Percentiles rank a stretch among this genome's conserved stretches.
phyloP scores from a whole-genome alignment of 805 yeast genomes.

The Allodekkera sacchari region DNA sequence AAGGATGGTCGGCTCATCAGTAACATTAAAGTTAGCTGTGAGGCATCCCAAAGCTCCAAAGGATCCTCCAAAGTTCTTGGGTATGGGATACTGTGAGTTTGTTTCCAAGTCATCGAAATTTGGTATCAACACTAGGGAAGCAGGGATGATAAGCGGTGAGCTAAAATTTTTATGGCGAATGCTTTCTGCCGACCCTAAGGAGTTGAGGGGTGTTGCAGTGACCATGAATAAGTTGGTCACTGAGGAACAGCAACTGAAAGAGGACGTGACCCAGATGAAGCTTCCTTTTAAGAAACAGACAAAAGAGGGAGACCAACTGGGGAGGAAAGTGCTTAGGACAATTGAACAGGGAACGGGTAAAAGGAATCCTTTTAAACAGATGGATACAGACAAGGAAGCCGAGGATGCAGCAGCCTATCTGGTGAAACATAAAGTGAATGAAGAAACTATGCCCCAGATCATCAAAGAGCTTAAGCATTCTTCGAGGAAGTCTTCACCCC shows the following conservation, averaged over 20 bases:
- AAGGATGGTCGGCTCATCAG: conserved; percentile 41
- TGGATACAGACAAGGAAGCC: neutral
- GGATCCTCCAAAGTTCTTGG: conserved; percentile 71
- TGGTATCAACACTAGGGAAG: conserved; percentile 52
- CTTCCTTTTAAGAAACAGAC: conserved; percentile 24
- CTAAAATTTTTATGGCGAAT: conserved; percentile 46
- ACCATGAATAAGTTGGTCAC: conserved; percentile 54
- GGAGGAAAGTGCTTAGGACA: neutral
- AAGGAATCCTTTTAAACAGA: neutral
- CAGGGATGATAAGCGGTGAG: conserved; percentile 55
- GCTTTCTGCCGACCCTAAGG: conserved; percentile 46
- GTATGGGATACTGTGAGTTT: conserved; percentile 75
- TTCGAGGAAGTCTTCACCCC: too few relatives aligned
- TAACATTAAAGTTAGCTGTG: conserved; percentile 58
- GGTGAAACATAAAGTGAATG: neutral
- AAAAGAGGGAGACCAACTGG: conserved; percentile 4
- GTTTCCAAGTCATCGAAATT: conserved; percentile 49
- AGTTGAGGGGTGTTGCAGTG: conserved; percentile 72
- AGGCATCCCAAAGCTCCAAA: conserved; percentile 62
- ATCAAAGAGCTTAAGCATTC: too few relatives aligned
- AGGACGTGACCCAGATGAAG: conserved; percentile 23
- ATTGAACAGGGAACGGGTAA: neutral
- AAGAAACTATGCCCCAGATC: neutral
- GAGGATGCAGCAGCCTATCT: neutral
- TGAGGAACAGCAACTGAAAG: conserved; percentile 16